Evolutionary conservation across 23 red algal genomes (phyloP), one percentile per base, ranked within the genome.

Genomic region (Rhodosorus marinus): DNA sequence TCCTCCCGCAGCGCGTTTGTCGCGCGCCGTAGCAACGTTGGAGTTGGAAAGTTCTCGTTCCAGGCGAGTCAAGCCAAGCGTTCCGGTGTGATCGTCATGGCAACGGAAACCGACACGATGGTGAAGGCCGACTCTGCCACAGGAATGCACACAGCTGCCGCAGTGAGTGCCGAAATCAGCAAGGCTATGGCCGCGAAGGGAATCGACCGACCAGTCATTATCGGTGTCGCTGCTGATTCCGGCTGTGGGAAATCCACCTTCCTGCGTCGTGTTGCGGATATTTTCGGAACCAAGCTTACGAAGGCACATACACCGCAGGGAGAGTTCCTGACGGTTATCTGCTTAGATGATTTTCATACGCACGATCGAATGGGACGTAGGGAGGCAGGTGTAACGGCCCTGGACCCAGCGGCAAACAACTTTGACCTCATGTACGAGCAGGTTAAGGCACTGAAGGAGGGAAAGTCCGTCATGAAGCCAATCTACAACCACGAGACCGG

Each of bases 401-500:
- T 94, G 62, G 72, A 94, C 53, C 66, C 72, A 27, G 48, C 31
- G 9, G 76, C 75, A 9, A 81, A 94, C 56, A 94, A 94, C 56
- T 94, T 94, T 72, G 70, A 83, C 24, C 61, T 94, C 45, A 94
- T 94, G 87, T 66, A 61, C 38, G 61, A 68, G 52, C 78, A 84
- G 80, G 24, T 84, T 2, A 64, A 76, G 48, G 87, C 87, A n/a
- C 55, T 94, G 33, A 94, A 94, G 65, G 77, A 94, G 46, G 87
- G 87, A 5, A 60, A 72, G 52, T 64, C 69, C 24, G 74, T 94
- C 50, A 83, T 83, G 76, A 94, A 94, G 63, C 87, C 87, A n/a
- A 94, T 94, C 34, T 94, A 94, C 76, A 94, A 94, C 53, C 87
- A 94, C 48, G 77, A 94, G 27, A 94, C 87, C 0, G 87, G 87